These are phyloP conservation scores for Globisporangium viniferum DNA, from an alignment of 352 stramenopile species.

Conservation along the genomic window DNA sequence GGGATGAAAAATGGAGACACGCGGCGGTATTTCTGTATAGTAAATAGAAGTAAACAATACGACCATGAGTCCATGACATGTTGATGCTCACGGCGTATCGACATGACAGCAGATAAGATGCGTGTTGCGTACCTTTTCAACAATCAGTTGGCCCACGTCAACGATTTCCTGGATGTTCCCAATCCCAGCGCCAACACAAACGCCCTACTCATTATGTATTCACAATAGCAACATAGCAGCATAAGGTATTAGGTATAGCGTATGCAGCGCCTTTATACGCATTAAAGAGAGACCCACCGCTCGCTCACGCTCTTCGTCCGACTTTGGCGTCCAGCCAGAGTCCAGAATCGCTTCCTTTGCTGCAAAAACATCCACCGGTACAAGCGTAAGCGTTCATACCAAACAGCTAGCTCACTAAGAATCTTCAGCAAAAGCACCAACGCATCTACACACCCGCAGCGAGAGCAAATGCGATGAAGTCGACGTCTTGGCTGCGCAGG, in stretches of 20 bases:
- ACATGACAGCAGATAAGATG: too few relatives aligned
- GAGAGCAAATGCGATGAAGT: constrained; percentile 86
- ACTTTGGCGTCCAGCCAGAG: constrained; percentile 56
- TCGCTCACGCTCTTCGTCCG: constrained; percentile 64
- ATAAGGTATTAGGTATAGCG: too few relatives aligned
- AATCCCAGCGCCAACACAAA: constrained; percentile 83
- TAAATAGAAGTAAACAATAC: neutral
- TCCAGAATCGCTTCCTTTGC: constrained; percentile 81
- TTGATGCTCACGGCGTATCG: neutral
- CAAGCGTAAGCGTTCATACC: neutral
- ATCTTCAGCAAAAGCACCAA: neutral
- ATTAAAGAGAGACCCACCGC: constrained; percentile 30
- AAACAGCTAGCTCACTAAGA: neutral
- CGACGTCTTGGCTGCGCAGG: constrained; percentile 66
- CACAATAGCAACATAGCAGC: neutral
- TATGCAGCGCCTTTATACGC: neutral
- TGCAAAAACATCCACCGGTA: constrained; percentile 13
- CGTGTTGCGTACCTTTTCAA: constrained; percentile 43
- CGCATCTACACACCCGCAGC: constrained; percentile 50
- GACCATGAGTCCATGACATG: neutral
- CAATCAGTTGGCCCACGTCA: constrained; percentile 61
- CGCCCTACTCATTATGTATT: constrained; percentile 39
- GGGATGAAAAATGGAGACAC: constrained; percentile 94
- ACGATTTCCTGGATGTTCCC: constrained; percentile 87
- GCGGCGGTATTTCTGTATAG: constrained; percentile 74